phyloP scores from a whole-genome alignment of 1,284 basidiomycete genomes.

The Farysia itapuensis region DNA sequence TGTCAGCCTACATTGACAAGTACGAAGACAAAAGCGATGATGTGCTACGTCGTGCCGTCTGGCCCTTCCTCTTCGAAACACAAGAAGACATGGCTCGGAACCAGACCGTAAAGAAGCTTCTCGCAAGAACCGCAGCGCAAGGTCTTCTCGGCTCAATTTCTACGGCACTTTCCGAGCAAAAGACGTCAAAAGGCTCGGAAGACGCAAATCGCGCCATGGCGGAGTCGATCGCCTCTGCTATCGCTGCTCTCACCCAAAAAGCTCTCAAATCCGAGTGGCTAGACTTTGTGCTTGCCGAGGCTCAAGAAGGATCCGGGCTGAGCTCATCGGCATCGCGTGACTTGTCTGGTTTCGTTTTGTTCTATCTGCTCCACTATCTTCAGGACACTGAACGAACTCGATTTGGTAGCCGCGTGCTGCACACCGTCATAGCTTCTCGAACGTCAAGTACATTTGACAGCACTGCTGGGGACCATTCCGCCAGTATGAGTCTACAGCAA shows the following conservation, averaged over 20 bases:
- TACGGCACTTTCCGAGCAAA: background rate
- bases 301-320: too few species aligned
- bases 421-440: slow-evolving; percentile 7
- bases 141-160: background rate
- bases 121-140: background rate
- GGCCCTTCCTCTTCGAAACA: slow-evolving; percentile 21
- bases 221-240: too few species aligned
- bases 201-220: too few species aligned
- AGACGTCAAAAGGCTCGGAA: too few species aligned
- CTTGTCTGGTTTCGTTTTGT: slow-evolving; percentile 17
- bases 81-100: background rate
- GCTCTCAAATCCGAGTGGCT: too few species aligned
- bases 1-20: slow-evolving; percentile 10
- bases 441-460: too few species aligned
- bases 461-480: too few species aligned
- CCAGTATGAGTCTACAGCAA: slow-evolving; percentile 3
- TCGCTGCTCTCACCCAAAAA: too few species aligned
- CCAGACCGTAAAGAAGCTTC: background rate
- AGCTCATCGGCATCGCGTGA: too few species aligned
- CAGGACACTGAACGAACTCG: slow-evolving; percentile 4
- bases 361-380: slow-evolving; percentile 10
- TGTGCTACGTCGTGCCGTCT: slow-evolving; percentile 21
- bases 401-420: slow-evolving; percentile 8
- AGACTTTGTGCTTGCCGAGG: too few species aligned
- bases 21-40: slow-evolving; percentile 4